Percentiles rank a stretch among this genome's conserved stretches.
Evolutionary conservation across 2,329 filamentous ascomycete genomes (phyloP).

Genomic region (Aspergillus ruber): DNA sequence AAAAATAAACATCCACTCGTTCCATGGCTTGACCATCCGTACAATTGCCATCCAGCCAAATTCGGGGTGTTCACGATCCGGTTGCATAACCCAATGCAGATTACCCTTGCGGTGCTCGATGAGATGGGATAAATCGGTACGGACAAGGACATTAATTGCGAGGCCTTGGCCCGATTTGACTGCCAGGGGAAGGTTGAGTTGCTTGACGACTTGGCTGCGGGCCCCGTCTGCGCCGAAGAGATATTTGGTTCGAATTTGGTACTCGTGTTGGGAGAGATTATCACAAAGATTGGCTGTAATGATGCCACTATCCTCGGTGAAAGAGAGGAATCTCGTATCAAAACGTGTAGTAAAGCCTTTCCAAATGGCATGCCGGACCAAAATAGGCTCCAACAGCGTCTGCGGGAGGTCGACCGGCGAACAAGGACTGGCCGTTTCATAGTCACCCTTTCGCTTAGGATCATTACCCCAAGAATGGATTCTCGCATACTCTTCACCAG

Average conservation of each 20-base stretch:
- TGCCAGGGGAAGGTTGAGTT: constrained; percentile 44
- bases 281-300: constrained; percentile 33
- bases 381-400: constrained; percentile 44
- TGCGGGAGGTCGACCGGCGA: constrained; percentile 42
- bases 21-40: constrained; percentile 59
- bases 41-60: constrained; percentile 48
- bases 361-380: constrained; percentile 37
- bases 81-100: constrained; percentile 55
- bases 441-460: constrained; percentile 40
- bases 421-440: constrained; percentile 40
- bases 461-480: constrained; percentile 49
- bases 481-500: constrained; percentile 47
- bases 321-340: constrained; percentile 34
- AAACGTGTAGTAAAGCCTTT: constrained; percentile 41
- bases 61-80: constrained; percentile 45
- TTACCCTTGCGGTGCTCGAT: constrained; percentile 47
- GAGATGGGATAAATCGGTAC: constrained; percentile 40
- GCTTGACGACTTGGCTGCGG: constrained; percentile 40
- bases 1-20: constrained; percentile 56
- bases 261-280: constrained; percentile 30
- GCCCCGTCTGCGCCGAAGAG: constrained; percentile 56
- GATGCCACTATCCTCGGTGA: constrained; percentile 18
- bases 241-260: constrained; percentile 48
- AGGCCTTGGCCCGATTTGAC: constrained; percentile 42
- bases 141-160: constrained; percentile 46